These are phyloP conservation scores for Fragaria vesca DNA, from an alignment of 306 rosid genomes.

Conservation along the genomic window DNA sequence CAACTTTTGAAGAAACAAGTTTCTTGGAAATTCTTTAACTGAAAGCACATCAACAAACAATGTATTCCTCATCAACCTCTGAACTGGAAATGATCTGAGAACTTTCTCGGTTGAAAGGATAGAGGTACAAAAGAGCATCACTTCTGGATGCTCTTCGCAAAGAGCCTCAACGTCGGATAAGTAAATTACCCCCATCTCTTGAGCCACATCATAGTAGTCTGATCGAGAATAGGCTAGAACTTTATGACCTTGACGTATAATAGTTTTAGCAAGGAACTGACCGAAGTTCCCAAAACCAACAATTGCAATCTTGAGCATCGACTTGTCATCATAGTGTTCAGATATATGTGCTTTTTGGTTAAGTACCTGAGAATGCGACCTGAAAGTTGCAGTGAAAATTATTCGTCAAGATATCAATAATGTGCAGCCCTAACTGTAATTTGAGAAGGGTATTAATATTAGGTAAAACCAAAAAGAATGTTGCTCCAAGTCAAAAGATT, in stretches of 20 bases:
- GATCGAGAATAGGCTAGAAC: conserved; percentile 14
- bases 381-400: neutral
- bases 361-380: neutral
- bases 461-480: neutral
- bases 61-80: neutral
- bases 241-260: neutral
- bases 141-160: neutral
- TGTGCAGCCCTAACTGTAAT: neutral
- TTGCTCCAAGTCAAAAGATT: neutral
- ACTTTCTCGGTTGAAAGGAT: conserved; percentile 5
- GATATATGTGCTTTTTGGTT: neutral
- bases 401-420: neutral
- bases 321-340: too few species aligned
- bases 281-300: conserved; percentile 9
- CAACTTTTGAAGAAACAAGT: neutral
- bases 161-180: neutral
- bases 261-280: conserved; percentile 5
- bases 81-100: neutral
- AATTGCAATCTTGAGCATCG: conserved; percentile 7
- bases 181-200: neutral
- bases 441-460: neutral
- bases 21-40: conserved; percentile 8
- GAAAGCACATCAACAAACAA: conserved; percentile 8
- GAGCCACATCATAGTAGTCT: neutral
- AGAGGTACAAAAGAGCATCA: neutral